phyloP scores from a whole-genome alignment of 208 protist genomes.

The Crithidia bombi region DNA sequence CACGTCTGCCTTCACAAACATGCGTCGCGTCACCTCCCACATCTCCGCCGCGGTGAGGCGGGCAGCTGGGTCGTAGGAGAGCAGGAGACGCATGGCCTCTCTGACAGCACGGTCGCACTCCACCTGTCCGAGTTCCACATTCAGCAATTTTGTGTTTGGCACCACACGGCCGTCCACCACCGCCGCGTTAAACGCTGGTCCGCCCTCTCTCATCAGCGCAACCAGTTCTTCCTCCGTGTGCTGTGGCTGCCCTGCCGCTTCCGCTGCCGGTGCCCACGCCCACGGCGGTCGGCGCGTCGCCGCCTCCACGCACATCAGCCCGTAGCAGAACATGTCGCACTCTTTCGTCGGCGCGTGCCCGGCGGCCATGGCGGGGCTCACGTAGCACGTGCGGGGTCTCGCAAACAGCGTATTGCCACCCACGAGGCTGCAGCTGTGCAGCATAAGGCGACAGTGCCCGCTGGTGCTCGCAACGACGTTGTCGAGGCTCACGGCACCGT shows the following conservation, averaged over 20 bases:
- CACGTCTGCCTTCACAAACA: constrained; percentile 4
- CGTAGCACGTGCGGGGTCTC: constrained; percentile 46
- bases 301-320: constrained; percentile 56
- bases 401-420: constrained; percentile 25
- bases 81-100: not conserved
- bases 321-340: constrained; percentile 70
- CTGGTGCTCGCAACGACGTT: constrained; percentile 63
- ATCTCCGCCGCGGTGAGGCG: constrained; percentile 12
- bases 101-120: not conserved
- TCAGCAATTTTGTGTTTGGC: not conserved
- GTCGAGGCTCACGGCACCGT: constrained; percentile 66
- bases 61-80: constrained; percentile 9
- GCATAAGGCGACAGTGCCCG: constrained; percentile 67
- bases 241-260: not conserved
- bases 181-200: not conserved
- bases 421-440: constrained; percentile 35
- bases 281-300: constrained; percentile 33
- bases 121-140: not conserved
- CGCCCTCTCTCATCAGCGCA: constrained; percentile 11
- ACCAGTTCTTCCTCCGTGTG: constrained; percentile 17
- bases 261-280: constrained; percentile 29
- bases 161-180: not conserved
- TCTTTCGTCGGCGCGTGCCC: constrained; percentile 38
- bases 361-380: constrained; percentile 63
- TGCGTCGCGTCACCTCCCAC: not conserved